Percentiles rank a stretch among this genome's conserved stretches.
Conservation (phyloP, 306 rosid species). For the Ceratonia siliqua region DNA sequence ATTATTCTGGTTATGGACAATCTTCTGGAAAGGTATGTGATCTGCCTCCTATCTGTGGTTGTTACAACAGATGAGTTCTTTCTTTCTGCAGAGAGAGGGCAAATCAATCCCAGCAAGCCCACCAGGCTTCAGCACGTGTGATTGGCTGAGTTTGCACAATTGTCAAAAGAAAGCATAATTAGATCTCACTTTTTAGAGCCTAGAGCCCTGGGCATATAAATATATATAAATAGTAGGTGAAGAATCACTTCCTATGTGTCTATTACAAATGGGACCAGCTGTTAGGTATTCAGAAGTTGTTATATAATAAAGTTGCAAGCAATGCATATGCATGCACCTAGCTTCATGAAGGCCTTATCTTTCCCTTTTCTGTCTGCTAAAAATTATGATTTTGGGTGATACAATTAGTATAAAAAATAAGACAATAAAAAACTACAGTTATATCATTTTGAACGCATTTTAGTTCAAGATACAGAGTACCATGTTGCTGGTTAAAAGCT, state of each 20-base stretch:
- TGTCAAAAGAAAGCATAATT: slow-evolving; percentile 24
- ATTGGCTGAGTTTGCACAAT: slow-evolving; percentile 17
- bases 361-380: not conserved
- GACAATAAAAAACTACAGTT: not conserved
- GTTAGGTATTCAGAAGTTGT: not conserved
- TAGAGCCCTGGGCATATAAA: slow-evolving; percentile 5
- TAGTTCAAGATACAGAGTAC: not conserved
- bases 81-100: not conserved
- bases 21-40: slow-evolving; percentile 70
- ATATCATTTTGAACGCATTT: not conserved
- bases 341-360: not conserved
- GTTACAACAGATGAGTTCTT: not conserved
- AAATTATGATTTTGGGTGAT: not conserved
- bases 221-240: not conserved
- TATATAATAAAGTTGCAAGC: not conserved
- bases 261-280: slow-evolving; percentile 12
- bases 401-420: not conserved
- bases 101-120: not conserved
- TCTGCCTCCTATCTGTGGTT: slow-evolving; percentile 5
- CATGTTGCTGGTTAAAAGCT: not conserved
- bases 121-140: slow-evolving; percentile 27
- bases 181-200: slow-evolving; percentile 27
- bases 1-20: slow-evolving; percentile 82
- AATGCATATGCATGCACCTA: not conserved
- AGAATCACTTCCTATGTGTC: slow-evolving; percentile 14